A percentile compares a stretch with the other conserved stretches of the same genome.
Conservation (phyloP, 106 monocot genomes). For the Apostasia shenzhenica region DNA sequence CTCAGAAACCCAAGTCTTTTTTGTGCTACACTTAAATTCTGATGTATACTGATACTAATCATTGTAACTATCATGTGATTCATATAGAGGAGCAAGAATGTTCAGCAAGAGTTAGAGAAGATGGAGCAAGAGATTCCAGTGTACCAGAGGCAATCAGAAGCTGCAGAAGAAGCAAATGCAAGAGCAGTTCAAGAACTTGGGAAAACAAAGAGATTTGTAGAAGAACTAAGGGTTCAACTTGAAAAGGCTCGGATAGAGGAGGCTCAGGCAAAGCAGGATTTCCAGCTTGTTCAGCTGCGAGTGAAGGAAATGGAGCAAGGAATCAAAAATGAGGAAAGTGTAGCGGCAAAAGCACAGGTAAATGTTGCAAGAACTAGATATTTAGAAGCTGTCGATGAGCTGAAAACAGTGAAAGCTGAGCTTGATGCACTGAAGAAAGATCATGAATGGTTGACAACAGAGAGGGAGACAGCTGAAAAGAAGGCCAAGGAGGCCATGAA, state of each 20-base stretch:
- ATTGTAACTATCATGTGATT: background rate
- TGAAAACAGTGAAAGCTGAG: constrained; percentile 31
- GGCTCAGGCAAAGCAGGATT: constrained; percentile 29
- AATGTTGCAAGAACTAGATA: constrained; percentile 41
- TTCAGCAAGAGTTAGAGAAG: constrained; percentile 11
- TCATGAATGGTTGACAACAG: constrained; percentile 12
- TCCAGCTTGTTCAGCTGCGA: constrained; percentile 29
- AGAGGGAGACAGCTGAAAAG: constrained; percentile 28
- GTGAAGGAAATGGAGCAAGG: constrained; percentile 37
- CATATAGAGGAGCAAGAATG: constrained; percentile 19
- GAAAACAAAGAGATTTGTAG: constrained; percentile 23
- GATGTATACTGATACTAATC: background rate
- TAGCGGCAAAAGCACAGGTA: constrained; percentile 30
- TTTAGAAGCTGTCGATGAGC: constrained; percentile 28
- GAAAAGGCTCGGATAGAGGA: constrained; percentile 18
- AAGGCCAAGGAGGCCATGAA: constrained; percentile 35
- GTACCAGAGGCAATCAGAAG: constrained; percentile 24
- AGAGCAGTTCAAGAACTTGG: constrained; percentile 38
- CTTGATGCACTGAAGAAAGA: constrained; percentile 24
- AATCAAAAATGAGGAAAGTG: constrained; percentile 15
- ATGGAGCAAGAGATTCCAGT: constrained; percentile 10
- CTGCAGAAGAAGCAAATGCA: constrained; percentile 25
- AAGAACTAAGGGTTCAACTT: constrained; percentile 12
- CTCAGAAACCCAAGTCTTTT: background rate
- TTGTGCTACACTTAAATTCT: background rate